Evolutionary conservation across 176 grass and related monocot genomes (phyloP), one percentile per base, ranked within the genome.

Genomic region (Thalia dealbata): DNA sequence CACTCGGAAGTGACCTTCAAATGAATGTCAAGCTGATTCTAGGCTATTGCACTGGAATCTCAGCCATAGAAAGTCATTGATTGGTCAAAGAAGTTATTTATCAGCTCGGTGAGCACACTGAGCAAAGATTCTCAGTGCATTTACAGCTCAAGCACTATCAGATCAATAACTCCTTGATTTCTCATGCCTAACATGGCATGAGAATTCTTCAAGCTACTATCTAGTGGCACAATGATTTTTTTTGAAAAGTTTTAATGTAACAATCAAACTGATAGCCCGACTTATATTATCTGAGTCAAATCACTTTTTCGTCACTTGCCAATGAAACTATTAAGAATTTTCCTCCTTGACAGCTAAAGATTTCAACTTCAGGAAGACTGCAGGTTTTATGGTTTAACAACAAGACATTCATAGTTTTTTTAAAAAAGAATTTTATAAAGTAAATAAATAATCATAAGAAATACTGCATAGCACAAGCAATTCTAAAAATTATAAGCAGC

Each of bases 141-240:
- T n/a, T 43, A 8, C 10, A n/a, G 42, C 16, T 43, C 3, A 41
- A 9, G 15, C n/a, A n/a, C n/a, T 67, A 68, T 22, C 19, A 43
- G 18, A 16, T 7, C 13, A 44, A 26, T 35, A 68, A 68, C 21
- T 42, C 65, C 41, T 42, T 42, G 22, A 42, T 16, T 38, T 27
- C 21, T 66, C 32, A 15, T 14, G 7, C 35, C 10, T n/a, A 32
- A 42, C 16, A 41, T 22, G 64, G 32, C 14, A 7, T 15, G 28
- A 42, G n/a, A 67, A 42, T 67, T 30, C 18, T 67, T 64, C 61
- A 64, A 32, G 16, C 64, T 67, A 68, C 7, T 43, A 68, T 12
- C n/a, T 10, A 8, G 18, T 26, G n/a, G n/a, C n/a, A n/a, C n/a
- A n/a, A n/a, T n/a, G n/a, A n/a, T n/a, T n/a, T n/a, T n/a, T n/a